Evolutionary conservation across 306 rosid species (phyloP), one percentile per base, ranked within the genome.

Genomic region (Citrullus amarus): DNA sequence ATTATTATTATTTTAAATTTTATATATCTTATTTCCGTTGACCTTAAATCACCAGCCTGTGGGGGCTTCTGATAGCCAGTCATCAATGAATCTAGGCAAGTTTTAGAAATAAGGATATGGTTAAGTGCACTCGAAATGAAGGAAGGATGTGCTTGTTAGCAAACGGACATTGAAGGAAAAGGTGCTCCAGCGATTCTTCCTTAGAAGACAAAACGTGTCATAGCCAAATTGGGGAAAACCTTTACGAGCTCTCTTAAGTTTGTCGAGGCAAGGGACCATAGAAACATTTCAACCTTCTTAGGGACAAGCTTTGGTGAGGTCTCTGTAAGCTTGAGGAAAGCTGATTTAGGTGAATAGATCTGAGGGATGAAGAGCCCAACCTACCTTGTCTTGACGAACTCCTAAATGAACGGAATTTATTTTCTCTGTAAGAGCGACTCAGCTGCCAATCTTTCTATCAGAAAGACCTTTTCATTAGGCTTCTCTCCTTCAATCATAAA

Each of bases 271-370:
- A 15, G 43, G 20, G 43, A 62, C 69, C 69, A 32, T 34, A 32
- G 20, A 62, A 62, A 62, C 12, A 62, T 32, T 20, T 62, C 15
- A 32, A 32, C 20, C 20, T 66, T 66, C 48, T 9, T 38, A 6
- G 20, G 57, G 57, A 53, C 57, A 53, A 53, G 74, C 54, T 68
- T 68, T n/a, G 54, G 5, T 11, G 32, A 41, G 74, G 54, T 68
- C 74, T 68, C 34, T 20, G 54, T 68, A 68, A 68, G 75, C 75
- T 66, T 68, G 74, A 39, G 50, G 51, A 39, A 66, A 63, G 44
- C 70, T 18, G 73, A 65, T 38, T 22, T 66, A 38, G 48, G 72
- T 38, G 72, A 38, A 66, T 63, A 36, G 13, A 39, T 66, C 8
- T 18, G 50, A 66, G 11, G 8, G 72, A 36, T 12, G 46, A 65